phyloP scores from a whole-genome alignment of 352 stramenopile species.

The Pythium rhizo-oryzae region DNA sequence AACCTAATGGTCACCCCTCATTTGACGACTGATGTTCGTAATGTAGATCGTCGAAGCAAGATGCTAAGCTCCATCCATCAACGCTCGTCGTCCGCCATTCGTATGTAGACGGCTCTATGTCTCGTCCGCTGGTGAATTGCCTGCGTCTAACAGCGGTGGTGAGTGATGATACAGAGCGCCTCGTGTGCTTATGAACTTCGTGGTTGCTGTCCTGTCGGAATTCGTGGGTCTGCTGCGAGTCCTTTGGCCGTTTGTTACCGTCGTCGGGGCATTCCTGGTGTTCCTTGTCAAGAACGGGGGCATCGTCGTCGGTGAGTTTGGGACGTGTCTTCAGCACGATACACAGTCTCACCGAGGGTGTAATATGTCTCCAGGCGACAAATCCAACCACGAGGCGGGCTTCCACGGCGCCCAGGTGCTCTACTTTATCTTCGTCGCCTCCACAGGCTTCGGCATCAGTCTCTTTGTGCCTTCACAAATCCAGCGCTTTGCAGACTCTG shows the following conservation, averaged over 20 bases:
- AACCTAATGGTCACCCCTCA: background rate
- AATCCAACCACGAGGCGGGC: constrained; percentile 76
- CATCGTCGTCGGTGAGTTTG: constrained; percentile 73
- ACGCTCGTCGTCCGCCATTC: constrained; percentile 17
- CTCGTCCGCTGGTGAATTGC: background rate
- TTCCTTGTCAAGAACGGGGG: constrained; percentile 81
- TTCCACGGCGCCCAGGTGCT: constrained; percentile 78
- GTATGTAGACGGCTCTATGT: constrained; percentile 4
- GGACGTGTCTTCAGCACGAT: too few relatives aligned
- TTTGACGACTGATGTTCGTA: background rate
- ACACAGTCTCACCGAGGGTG: too few relatives aligned
- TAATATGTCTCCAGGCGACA: constrained; percentile 55
- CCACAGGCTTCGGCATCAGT: constrained; percentile 59
- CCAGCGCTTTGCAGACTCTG: constrained; percentile 35
- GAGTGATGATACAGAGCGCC: constrained; percentile 28
- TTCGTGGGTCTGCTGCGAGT: constrained; percentile 51
- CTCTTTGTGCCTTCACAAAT: constrained; percentile 44
- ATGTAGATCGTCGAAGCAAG: constrained; percentile 27
- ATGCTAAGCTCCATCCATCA: constrained; percentile 18
- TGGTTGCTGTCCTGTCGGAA: constrained; percentile 56
- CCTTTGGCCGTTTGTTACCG: constrained; percentile 70
- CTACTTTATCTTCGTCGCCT: constrained; percentile 74
- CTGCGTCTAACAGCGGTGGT: background rate
- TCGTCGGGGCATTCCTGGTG: constrained; percentile 51
- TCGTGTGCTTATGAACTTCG: constrained; percentile 64